These are phyloP conservation scores for Fistulinella prunicolor DNA, from an alignment of 768 basidiomycete genomes.

Conservation along the genomic window DNA sequence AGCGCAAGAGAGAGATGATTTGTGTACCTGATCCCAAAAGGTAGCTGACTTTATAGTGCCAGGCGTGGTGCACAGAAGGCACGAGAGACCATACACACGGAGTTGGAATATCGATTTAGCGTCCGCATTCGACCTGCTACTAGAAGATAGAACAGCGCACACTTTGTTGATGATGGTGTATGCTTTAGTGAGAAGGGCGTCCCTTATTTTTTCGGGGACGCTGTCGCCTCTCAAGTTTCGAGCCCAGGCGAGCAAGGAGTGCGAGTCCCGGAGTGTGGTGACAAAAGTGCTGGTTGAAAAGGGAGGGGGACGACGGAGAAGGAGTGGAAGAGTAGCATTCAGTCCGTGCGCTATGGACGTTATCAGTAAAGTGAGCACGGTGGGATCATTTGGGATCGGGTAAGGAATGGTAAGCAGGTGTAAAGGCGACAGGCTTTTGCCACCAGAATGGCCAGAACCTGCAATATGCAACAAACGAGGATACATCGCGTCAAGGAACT, in stretches of 20 bases:
- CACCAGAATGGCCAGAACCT: not conserved
- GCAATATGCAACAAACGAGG: conserved; percentile 33
- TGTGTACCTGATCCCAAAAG: conserved; percentile 69
- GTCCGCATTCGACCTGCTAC: conserved; percentile 10
- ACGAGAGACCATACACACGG: conserved; percentile 44
- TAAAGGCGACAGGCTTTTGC: conserved; percentile 8
- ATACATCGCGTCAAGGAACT: conserved; percentile 46
- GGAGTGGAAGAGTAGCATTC: conserved; percentile 36
- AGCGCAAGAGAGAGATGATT: conserved; percentile 42
- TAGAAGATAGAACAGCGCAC: conserved; percentile 32
- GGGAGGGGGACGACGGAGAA: conserved; percentile 16
- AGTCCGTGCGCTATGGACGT: conserved; percentile 60
- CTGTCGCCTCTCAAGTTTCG: conserved; percentile 33
- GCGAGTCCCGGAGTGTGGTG: conserved; percentile 25
- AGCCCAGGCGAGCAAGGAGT: conserved; percentile 54
- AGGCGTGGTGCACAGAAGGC: conserved; percentile 47
- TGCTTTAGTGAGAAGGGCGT: conserved; percentile 55
- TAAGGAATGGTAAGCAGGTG: conserved; percentile 44
- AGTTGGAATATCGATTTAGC: conserved; percentile 34
- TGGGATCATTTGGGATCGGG: conserved; percentile 31
- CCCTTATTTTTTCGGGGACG: conserved; percentile 52
- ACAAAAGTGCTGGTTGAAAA: conserved; percentile 27
- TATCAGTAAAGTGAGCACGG: conserved; percentile 51
- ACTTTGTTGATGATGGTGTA: conserved; percentile 51
- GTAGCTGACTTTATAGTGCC: conserved; percentile 46